A percentile compares a stretch with the other conserved stretches of the same genome.
Conservation (phyloP, 1,139 yeast genomes). For the Saccharomycopsis phalli region DNA sequence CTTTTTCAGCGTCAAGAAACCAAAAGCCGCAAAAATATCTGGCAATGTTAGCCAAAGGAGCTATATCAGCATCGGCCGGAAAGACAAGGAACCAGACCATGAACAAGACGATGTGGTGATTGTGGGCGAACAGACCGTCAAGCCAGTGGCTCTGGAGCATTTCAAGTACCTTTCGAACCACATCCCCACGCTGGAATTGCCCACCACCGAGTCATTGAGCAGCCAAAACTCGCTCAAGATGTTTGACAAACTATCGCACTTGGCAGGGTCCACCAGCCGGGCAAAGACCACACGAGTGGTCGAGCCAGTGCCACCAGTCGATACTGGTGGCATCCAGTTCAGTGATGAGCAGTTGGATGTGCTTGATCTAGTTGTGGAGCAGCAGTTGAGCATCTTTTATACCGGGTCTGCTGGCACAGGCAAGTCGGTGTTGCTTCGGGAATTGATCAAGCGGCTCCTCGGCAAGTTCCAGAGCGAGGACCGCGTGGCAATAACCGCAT, state of each 20-base stretch:
- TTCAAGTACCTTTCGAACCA: too few relatives aligned
- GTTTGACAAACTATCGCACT: constrained; percentile 1
- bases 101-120: background rate
- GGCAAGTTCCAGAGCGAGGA: constrained; percentile 21
- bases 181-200: background rate
- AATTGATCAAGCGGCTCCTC: constrained; percentile 40
- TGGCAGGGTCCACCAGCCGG: background rate
- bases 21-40: too few relatives aligned
- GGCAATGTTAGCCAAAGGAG: too few relatives aligned
- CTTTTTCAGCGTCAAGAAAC: constrained; percentile 7
- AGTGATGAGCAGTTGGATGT: constrained; percentile 49
- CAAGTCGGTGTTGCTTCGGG: constrained; percentile 63
- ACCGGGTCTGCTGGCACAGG: constrained; percentile 87
- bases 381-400: constrained; percentile 49
- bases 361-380: constrained; percentile 40
- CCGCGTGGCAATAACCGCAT: constrained; percentile 75
- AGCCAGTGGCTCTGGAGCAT: too few relatives aligned
- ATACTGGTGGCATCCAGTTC: constrained; percentile 19
- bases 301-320: too few relatives aligned
- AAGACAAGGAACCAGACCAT: too few relatives aligned
- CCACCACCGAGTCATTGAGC: constrained; percentile 1
- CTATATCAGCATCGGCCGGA: too few relatives aligned
- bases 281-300: too few relatives aligned
- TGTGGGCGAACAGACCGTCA: background rate
- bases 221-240: constrained; percentile 10